Base-by-base conservation (phyloP, 1,139 yeast genomes). In the Diutina sp. region DNA sequence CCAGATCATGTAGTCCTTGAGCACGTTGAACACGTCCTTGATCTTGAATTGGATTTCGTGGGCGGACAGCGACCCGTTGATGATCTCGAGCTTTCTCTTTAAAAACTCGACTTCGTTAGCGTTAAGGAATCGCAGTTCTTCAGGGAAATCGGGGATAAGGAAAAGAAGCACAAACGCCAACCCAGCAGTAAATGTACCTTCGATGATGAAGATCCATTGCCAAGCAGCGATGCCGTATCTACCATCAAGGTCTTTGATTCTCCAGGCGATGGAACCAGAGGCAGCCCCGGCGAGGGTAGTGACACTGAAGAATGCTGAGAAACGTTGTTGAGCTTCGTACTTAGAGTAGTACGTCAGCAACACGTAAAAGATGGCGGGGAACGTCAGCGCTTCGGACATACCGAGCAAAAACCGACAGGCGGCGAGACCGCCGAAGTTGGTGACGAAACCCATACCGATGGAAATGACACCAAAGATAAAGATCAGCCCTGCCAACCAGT, bases 1-100 rank as follows among this genome's bases (percentile, higher is more conserved):
- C 78, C 83, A 82, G 47, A 84, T 69, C 62, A 76, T 63, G 56
- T 65, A 64, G 32, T 50, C 53, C 28, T 50, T 50, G 7, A 50
- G n/a, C 14, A 18, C 28, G 21, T 32, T 32, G 41, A 50, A 2
- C 28, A 50, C 53, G 18, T 50, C 53, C 28, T 18, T n/a, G 32
- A 32, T 9, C 41, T 30, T 32, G 25, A 50, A 50, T 16, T 29
- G 5, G n/a, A 50, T 32, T 50, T 50, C 53, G 32, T 50, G 53
- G 16, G 53, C 53, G n/a, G 53, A 50, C 44, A 16, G 44, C 28
- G 53, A 14, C 7, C 53, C 53, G 32, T 50, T 50, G 41, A 50
- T 38, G 32, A 50, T 32, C 16, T 30, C 53, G 4, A 50, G 45
- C 28, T 50, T 50, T 16, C 21, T n/a, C 44, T 50, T 50, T 2